phyloP scores from a whole-genome alignment of 169 alveolate species.

The Cystoisospora suis region DNA sequence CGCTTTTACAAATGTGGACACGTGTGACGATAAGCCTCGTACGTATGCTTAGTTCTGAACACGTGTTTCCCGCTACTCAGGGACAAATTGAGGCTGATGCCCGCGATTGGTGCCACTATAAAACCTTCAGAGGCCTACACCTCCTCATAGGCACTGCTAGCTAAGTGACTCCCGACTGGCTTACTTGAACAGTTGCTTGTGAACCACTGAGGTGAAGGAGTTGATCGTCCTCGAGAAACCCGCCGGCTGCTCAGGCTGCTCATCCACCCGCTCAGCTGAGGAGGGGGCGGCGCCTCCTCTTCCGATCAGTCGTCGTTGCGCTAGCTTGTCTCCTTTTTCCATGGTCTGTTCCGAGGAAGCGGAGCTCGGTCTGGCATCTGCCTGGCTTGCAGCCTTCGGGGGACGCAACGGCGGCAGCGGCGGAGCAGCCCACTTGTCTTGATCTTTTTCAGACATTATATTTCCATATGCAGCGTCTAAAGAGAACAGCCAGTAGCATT shows the following conservation, averaged over 20 bases:
- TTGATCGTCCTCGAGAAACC: background rate
- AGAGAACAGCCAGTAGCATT: too few species aligned
- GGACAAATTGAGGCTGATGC: too few species aligned
- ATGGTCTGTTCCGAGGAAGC: background rate
- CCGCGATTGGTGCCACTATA: too few species aligned
- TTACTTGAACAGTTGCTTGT: slow-evolving; percentile 9
- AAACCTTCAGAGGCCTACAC: too few species aligned
- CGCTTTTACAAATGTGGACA: too few species aligned
- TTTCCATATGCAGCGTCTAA: background rate
- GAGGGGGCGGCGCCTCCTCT: background rate
- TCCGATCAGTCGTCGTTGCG: background rate
- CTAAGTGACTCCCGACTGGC: too few species aligned
- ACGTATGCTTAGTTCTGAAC: too few species aligned
- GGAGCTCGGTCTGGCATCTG: background rate
- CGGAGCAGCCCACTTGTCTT: background rate
- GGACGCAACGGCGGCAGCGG: background rate
- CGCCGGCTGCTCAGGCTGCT: background rate
- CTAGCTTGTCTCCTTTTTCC: background rate
- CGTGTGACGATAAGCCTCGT: too few species aligned
- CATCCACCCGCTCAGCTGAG: background rate
- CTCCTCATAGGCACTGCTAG: too few species aligned
- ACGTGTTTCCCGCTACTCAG: too few species aligned
- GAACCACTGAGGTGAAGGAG: background rate
- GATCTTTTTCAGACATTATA: background rate
- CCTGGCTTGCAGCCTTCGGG: background rate